Base-by-base conservation (phyloP, 441 rosid genomes). In the Hura crepitans region DNA sequence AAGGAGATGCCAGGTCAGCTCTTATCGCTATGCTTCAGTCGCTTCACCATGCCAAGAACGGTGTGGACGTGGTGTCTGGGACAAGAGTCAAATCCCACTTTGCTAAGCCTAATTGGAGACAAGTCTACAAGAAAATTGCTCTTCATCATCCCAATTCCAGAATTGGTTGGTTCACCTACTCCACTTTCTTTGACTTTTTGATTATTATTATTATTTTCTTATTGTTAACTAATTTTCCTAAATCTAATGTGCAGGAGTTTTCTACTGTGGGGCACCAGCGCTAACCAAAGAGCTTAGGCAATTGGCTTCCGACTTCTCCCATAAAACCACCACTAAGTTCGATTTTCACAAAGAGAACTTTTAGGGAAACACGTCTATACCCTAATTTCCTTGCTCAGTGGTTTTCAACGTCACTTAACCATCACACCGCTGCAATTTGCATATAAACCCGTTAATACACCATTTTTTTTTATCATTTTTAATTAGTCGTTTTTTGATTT, bases 1-100 rank as follows among this genome's bases (percentile, higher is more conserved):
- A 93, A 73, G 98, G 96, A 1, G 98, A 93, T 55, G 97, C 97
- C 1, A 78, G 97, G 74, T 90, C 96, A 12, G 97, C 98, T 14
- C 83, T 93, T 2, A 91, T 91, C 9, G 78, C 97, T 0, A 93
- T 93, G 98, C 83, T 93, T 28, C 98, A 93, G 75, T 89, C 96
- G 0, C 73, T 93, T 2, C 87, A 93, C 63, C 97, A 93, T 25
- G 97, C 98, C 42, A 93, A 93, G 78, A 89, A 80, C 6, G 98
- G 98, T 1, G 94, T 91, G 1, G 98, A 93, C 60, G 91, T 93
- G 2, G 97, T 93, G 1, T 93, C 97, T 0, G 97, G 94, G 6
- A 93, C 98, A 11, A 82, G 89, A 11, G 98, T 93, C 66, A 88
- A 86, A 78, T 85, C 98, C 65, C 98, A 93, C 76, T 89, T 89